A percentile compares a stretch with the other conserved stretches of the same genome.
Evolutionary conservation across 106 monocot genomes (phyloP).

Genomic region (Dendrobium catenatum): DNA sequence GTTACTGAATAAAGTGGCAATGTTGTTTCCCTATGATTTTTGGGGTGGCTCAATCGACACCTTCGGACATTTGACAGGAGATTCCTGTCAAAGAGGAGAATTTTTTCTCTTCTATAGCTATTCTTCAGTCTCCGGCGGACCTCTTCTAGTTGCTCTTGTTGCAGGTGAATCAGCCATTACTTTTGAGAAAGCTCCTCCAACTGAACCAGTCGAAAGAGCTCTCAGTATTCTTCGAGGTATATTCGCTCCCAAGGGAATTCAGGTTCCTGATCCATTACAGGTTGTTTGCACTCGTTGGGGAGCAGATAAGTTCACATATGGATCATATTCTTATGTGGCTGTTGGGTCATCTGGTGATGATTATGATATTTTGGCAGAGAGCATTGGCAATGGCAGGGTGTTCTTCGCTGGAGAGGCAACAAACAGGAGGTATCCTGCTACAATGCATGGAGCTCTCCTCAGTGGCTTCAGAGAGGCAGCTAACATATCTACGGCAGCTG

Average conservation of each 20-base stretch:
- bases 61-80: conserved; percentile 78
- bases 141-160: conserved; percentile 81
- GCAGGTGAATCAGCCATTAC: conserved; percentile 88
- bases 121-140: conserved; percentile 89
- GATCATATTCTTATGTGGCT: conserved; percentile 88
- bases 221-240: conserved; percentile 55
- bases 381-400: conserved; percentile 67
- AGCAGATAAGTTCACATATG: conserved; percentile 71
- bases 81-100: conserved; percentile 63
- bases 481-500: conserved; percentile 56
- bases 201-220: conserved; percentile 48
- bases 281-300: conserved; percentile 94
- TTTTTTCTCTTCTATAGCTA: conserved; percentile 98
- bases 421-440: conserved; percentile 80
- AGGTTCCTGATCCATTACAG: conserved; percentile 80
- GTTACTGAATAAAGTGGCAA: conserved; percentile 81
- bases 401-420: conserved; percentile 99
- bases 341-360: conserved; percentile 97
- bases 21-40: conserved; percentile 85
- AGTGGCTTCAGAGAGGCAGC: conserved; percentile 96
- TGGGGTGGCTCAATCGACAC: conserved; percentile 92
- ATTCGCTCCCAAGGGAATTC: conserved; percentile 78
- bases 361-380: conserved; percentile 87
- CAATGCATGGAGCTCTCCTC: conserved; percentile 94
- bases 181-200: conserved; percentile 61